phyloP scores from a whole-genome alignment of 305 asterid species.

The Fraxinus sp. region DNA sequence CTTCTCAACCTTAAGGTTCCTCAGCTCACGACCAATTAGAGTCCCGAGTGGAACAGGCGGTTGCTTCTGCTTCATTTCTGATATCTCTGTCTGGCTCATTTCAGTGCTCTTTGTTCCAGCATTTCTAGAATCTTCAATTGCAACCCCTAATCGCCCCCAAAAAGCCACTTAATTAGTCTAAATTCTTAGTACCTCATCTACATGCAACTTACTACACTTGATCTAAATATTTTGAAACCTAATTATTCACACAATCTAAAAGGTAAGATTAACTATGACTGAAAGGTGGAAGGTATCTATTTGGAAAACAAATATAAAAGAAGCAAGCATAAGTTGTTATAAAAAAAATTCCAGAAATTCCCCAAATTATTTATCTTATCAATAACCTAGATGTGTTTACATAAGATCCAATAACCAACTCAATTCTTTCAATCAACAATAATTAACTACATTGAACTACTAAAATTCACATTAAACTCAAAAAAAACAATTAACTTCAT shows the following conservation, averaged over 20 bases:
- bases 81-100: slow-evolving; percentile 61
- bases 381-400: background rate
- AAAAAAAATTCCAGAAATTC: background rate
- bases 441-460: slow-evolving; percentile 17
- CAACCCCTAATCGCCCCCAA: slow-evolving; percentile 24
- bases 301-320: background rate
- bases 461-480: slow-evolving; percentile 13
- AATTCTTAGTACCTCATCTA: slow-evolving; percentile 13
- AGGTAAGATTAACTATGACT: background rate
- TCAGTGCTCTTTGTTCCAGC: slow-evolving; percentile 38
- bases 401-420: slow-evolving; percentile 5
- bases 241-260: slow-evolving; percentile 5
- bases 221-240: background rate
- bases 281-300: background rate
- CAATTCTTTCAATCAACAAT: slow-evolving; percentile 10
- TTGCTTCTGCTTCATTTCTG: slow-evolving; percentile 64
- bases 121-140: slow-evolving; percentile 31
- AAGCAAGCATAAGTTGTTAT: background rate
- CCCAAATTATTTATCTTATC: background rate
- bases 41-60: slow-evolving; percentile 74
- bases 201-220: slow-evolving; percentile 16
- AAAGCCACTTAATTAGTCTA: slow-evolving; percentile 19
- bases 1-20: slow-evolving; percentile 71
- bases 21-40: slow-evolving; percentile 81
- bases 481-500: background rate